phyloP scores from a whole-genome alignment of 164 flowering plant species.

The Protea cynaroides region DNA sequence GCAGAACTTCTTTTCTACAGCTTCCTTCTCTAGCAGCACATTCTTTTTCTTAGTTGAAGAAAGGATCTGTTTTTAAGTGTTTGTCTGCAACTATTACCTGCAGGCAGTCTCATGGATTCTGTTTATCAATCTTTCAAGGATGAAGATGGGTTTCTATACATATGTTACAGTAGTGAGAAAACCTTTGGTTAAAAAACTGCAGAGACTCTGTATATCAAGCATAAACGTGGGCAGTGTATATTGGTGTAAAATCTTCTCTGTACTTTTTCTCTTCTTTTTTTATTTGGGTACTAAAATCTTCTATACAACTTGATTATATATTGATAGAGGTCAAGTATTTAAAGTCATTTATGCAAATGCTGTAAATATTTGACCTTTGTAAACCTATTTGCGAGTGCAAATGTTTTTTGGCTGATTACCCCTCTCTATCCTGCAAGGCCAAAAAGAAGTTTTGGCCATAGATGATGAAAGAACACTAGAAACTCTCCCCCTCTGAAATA shows the following conservation, averaged over 20 bases:
- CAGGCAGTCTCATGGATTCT: constrained; percentile 65
- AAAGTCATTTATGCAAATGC: background rate
- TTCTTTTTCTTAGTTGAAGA: background rate
- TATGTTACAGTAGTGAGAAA: constrained; percentile 91
- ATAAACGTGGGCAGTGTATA: background rate
- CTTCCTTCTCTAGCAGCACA: background rate
- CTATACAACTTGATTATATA: no score
- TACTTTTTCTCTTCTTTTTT: no score
- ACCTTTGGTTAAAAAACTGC: constrained; percentile 50
- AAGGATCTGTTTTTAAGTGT: constrained; percentile 3
- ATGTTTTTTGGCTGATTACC: no score
- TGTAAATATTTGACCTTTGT: no score
- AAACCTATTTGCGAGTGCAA: no score
- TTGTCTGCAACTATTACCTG: constrained; percentile 6
- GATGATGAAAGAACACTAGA: no score
- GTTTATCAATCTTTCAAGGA: constrained; percentile 70
- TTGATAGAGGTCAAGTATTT: no score
- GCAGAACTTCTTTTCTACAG: background rate
- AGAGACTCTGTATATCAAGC: background rate
- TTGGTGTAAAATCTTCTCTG: constrained; percentile 1
- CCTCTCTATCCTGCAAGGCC: no score
- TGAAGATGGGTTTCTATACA: constrained; percentile 79
- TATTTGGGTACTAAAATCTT: no score
- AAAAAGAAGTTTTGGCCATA: no score
- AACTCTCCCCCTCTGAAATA: no score